A percentile compares a stretch with the other conserved stretches of the same genome.
These are phyloP conservation scores for Aspergillus tanneri DNA, from an alignment of 2,329 filamentous ascomycete species.

Conservation along the genomic window DNA sequence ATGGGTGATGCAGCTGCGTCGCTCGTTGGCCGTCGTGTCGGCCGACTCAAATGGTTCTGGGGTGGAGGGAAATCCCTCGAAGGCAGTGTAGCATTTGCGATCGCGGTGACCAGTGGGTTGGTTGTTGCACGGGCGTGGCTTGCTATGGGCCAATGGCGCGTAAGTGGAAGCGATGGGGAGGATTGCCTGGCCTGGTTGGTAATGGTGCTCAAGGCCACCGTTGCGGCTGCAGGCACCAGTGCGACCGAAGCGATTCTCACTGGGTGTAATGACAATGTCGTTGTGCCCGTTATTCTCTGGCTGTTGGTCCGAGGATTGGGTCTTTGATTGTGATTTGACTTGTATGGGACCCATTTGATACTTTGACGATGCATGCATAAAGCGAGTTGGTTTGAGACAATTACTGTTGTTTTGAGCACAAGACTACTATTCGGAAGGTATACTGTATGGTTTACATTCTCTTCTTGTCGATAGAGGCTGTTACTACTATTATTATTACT, in stretches of 20 bases:
- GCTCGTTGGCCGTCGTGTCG: slow-evolving; percentile 81
- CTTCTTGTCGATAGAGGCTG: no score
- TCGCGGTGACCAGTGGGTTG: slow-evolving; percentile 74
- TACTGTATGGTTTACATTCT: no score
- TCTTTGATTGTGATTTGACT: not conserved
- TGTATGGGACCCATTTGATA: no score
- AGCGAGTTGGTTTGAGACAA: not conserved
- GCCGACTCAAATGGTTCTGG: slow-evolving; percentile 91
- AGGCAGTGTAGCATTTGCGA: slow-evolving; percentile 76
- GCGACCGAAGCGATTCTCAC: slow-evolving; percentile 93
- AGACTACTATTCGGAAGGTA: no score
- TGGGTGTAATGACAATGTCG: slow-evolving; percentile 96
- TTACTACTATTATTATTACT: no score
- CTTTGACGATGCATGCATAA: not conserved
- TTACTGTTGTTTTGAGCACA: not conserved
- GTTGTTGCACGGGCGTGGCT: slow-evolving; percentile 72
- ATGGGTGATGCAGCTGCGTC: slow-evolving; percentile 93
- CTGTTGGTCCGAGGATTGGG: slow-evolving; percentile 77
- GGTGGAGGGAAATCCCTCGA: slow-evolving; percentile 94
- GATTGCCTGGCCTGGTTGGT: slow-evolving; percentile 29
- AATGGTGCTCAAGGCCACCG: slow-evolving; percentile 57
- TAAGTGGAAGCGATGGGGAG: slow-evolving; percentile 19
- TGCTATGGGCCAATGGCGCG: slow-evolving; percentile 67
- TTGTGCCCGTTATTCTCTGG: slow-evolving; percentile 92
- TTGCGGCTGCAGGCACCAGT: slow-evolving; percentile 78